These are phyloP conservation scores for Cryptococcus sp. DNA, from an alignment of 1,284 basidiomycete genomes.

Conservation along the genomic window DNA sequence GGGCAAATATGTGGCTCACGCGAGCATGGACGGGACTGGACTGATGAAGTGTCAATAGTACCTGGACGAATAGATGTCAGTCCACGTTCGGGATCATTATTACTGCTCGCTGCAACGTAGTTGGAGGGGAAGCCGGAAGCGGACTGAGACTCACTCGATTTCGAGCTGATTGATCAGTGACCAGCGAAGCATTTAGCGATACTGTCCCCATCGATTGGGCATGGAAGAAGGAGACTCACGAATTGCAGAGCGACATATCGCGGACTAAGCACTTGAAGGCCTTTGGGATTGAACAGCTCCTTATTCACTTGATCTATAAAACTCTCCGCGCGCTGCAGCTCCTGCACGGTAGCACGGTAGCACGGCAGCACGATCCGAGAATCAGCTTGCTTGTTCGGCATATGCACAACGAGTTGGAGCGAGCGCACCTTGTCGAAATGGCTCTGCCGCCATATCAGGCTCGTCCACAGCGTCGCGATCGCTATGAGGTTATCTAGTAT, in stretches of 20 bases:
- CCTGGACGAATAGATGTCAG: no score
- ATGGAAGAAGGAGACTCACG: conserved; percentile 47
- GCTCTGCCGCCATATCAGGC: conserved; percentile 47
- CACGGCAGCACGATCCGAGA: not conserved
- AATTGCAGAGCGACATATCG: conserved; percentile 56
- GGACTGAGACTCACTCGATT: conserved; percentile 19
- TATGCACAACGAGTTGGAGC: no score
- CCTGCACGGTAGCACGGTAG: conserved; percentile 29
- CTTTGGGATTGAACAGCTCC: conserved; percentile 53
- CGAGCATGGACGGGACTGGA: no score
- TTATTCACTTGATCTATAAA: conserved; percentile 51
- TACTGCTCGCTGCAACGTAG: no score
- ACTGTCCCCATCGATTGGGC: not conserved
- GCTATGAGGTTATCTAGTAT: conserved; percentile 55
- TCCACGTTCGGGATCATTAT: no score
- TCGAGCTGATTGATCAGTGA: not conserved
- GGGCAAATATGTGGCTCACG: no score
- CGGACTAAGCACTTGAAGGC: conserved; percentile 57
- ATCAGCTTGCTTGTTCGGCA: no score
- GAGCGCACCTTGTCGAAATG: conserved; percentile 55
- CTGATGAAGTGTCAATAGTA: no score
- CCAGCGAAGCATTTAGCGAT: no score
- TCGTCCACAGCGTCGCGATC: conserved; percentile 54
- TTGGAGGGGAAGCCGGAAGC: no score
- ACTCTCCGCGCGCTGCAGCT: conserved; percentile 46